A percentile compares a stretch with the other conserved stretches of the same genome.
Conservation (phyloP, 176 grass and related monocot species). For the Stipa capillata region DNA sequence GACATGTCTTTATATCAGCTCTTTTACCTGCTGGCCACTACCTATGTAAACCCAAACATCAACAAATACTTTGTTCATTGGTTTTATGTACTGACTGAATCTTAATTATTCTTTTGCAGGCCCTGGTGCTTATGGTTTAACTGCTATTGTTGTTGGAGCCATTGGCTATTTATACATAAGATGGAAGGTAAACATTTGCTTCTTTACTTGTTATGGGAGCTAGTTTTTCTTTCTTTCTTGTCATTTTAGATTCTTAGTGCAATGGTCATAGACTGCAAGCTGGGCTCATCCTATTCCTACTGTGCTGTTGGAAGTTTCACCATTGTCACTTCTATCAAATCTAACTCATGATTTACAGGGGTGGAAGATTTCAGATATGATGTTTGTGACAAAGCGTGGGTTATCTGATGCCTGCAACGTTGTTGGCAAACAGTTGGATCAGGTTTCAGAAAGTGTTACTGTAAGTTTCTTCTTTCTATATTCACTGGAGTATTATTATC, state of each 20-base stretch:
- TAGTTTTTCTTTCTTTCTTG: constrained; percentile 7
- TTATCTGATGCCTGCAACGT: constrained; percentile 67
- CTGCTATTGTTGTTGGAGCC: constrained; percentile 62
- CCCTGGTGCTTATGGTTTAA: constrained; percentile 45
- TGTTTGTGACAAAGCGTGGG: constrained; percentile 85
- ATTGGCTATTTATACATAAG: constrained; percentile 79
- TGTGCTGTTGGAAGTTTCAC: constrained; percentile 5
- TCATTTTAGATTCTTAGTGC: neutral
- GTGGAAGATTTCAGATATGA: constrained; percentile 92
- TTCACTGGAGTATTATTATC: neutral
- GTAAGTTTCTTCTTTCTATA: constrained; percentile 41
- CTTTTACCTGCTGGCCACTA: too few relatives aligned
- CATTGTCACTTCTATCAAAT: constrained; percentile 6
- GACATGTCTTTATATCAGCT: too few relatives aligned
- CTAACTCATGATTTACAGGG: constrained; percentile 45
- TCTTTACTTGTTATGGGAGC: too few relatives aligned
- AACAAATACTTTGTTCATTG: too few relatives aligned
- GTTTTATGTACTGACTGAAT: neutral
- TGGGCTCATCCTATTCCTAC: neutral
- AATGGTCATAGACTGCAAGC: neutral
- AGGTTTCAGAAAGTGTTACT: constrained; percentile 72
- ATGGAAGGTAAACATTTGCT: constrained; percentile 71
- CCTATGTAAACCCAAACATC: neutral
- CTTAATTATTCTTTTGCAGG: constrained; percentile 18
- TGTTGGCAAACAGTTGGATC: constrained; percentile 78